phyloP scores from a whole-genome alignment of 495 filamentous ascomycete genomes.

The Penicillium roqueforti region DNA sequence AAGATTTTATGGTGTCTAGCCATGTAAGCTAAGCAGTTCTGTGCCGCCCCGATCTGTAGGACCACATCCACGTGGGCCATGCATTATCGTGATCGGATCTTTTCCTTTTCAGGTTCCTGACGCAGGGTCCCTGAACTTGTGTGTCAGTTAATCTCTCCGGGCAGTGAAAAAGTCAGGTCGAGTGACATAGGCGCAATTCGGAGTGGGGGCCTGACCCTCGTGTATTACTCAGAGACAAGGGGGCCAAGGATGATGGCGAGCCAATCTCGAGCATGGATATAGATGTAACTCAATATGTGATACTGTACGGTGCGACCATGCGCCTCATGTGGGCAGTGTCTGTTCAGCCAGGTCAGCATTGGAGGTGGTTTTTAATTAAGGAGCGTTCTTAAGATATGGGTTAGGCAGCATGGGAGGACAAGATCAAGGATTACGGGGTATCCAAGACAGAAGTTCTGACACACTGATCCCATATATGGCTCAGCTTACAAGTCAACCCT shows the following conservation, averaged over 20 bases:
- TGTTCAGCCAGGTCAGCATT: background rate
- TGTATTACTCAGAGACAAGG: background rate
- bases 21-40: background rate
- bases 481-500: background rate
- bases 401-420: background rate
- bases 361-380: no score
- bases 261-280: background rate
- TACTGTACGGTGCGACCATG: background rate
- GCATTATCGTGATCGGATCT: background rate
- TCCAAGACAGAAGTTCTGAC: background rate
- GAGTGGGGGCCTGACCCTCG: background rate
- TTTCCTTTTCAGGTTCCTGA: background rate
- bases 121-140: background rate
- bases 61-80: background rate
- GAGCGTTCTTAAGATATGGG: no score
- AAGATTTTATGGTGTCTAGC: background rate
- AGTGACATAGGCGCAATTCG: background rate
- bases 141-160: background rate
- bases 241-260: background rate
- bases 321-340: background rate
- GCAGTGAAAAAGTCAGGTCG: background rate
- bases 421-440: background rate
- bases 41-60: background rate
- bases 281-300: background rate
- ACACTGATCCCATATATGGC: background rate